These are phyloP conservation scores for Sarocladium kiliense DNA, from an alignment of 2,329 filamentous ascomycete genomes.

Conservation along the genomic window DNA sequence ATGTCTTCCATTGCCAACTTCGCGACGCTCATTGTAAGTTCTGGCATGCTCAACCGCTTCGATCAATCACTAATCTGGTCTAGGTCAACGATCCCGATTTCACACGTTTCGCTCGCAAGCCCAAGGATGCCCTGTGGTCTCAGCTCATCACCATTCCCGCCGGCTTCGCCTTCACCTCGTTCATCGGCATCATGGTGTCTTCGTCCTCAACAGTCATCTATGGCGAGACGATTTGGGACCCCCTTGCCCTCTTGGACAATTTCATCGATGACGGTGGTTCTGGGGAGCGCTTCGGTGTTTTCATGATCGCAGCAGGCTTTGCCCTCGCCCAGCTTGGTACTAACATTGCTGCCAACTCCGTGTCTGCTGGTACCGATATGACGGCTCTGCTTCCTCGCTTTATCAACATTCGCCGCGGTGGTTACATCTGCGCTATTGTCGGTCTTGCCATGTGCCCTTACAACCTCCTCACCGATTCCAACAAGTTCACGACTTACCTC, in stretches of 20 bases:
- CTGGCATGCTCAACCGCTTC: not conserved
- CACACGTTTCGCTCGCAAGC: conserved; percentile 73
- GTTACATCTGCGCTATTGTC: conserved; percentile 76
- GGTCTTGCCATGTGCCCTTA: conserved; percentile 85
- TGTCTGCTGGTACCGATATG: conserved; percentile 79
- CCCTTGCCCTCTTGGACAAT: conserved; percentile 58
- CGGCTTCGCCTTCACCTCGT: conserved; percentile 73
- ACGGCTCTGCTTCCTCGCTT: conserved; percentile 74
- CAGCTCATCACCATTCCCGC: conserved; percentile 71
- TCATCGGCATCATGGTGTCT: conserved; percentile 76
- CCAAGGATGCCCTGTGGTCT: conserved; percentile 71
- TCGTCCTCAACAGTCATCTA: conserved; percentile 68
- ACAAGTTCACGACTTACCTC: conserved; percentile 87
- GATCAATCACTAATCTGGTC: not conserved
- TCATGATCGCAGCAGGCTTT: conserved; percentile 66
- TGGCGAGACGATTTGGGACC: conserved; percentile 66
- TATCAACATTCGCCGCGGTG: conserved; percentile 79
- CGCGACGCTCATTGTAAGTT: conserved; percentile 63
- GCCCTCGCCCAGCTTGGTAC: conserved; percentile 78
- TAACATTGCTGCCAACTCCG: conserved; percentile 82
- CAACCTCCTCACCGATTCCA: conserved; percentile 68
- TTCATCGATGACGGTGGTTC: conserved; percentile 67
- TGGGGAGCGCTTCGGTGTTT: conserved; percentile 67
- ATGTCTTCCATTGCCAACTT: conserved; percentile 92
- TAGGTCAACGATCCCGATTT: conserved; percentile 74